Evolutionary conservation across 495 filamentous ascomycete species (phyloP), one percentile per base, ranked within the genome.

Genomic region (Aspergillus panamensis): DNA sequence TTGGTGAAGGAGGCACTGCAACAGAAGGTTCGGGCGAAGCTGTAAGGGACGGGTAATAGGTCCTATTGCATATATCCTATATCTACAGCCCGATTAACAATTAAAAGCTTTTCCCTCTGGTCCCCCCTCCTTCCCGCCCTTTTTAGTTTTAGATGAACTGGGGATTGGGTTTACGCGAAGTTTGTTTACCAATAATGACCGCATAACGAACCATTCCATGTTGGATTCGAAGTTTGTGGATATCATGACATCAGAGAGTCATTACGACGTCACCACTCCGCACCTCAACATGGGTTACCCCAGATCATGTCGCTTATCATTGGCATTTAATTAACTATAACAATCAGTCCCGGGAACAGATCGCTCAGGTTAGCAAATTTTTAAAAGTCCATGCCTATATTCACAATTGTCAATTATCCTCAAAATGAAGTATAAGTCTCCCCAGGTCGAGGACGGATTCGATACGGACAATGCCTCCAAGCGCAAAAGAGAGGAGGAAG

Each of bases 1-100:
- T 69, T 97, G 68, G 89, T 96, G 16, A 81, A 87, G 40, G 85
- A 89, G 58, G 75, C 74, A 25, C 57, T 87, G 58, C 53, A 63
- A 56, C 59, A 62, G 55, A 71, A 65, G 57, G 57, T 55, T 8
- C 65, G 59, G 51, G 65, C 76, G 6, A 79, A 73, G 61, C 65
- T 79, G 44, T 78, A 54, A 43, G 30, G n/a, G 20, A 3, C 17
- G n/a, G 13, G 10, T 17, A 0, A 17, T 51, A 7, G 32, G 16
- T 49, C 3, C 42, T 10, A 4, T 17, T 19, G 9, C 42, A 25
- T 25, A 5, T 25, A 25, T 25, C 1, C 29, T 7, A 49, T 31
- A 49, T 49, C 12, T 9, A 40, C 37, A 40, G 13, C 37, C 9
- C 5, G 25, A 5, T 25, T 25, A 2, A 13, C 37, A 45, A 30